Evolutionary conservation across 768 basidiomycete genomes (phyloP).

Genomic region (Phylloporus sp.): DNA sequence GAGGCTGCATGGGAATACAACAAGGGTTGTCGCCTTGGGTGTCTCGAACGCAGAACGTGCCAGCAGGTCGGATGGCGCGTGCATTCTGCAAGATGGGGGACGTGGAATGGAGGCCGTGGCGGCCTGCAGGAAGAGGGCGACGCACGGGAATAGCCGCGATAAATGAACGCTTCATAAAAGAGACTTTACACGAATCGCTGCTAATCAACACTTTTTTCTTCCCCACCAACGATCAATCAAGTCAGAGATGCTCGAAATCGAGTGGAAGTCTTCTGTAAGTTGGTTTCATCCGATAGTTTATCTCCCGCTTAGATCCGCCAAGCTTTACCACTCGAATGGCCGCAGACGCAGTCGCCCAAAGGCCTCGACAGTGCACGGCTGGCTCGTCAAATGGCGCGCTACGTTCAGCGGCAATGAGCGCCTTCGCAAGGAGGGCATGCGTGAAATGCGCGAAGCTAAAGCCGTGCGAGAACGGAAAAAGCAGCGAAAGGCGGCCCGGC

Average conservation of each 20-base stretch:
- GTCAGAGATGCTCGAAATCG: slow-evolving; percentile 26
- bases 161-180: neutral
- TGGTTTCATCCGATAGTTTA: neutral
- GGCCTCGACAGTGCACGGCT: slow-evolving; percentile 63
- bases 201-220: slow-evolving; percentile 3
- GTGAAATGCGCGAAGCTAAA: slow-evolving; percentile 62
- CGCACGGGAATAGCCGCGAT: slow-evolving; percentile 15
- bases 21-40: slow-evolving; percentile 9
- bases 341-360: slow-evolving; percentile 48
- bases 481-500: slow-evolving; percentile 19
- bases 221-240: slow-evolving; percentile 6
- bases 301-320: neutral
- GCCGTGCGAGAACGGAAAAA: slow-evolving; percentile 30
- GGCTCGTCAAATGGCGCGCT: slow-evolving; percentile 76
- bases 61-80: neutral
- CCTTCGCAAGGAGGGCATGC: slow-evolving; percentile 63
- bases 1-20: slow-evolving; percentile 19
- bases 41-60: slow-evolving; percentile 8
- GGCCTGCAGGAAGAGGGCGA: neutral
- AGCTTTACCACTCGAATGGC: slow-evolving; percentile 36
- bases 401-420: slow-evolving; percentile 62
- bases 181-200: slow-evolving; percentile 7
- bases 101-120: slow-evolving; percentile 7
- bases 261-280: slow-evolving; percentile 34
- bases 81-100: neutral